Conservation (phyloP, 179 eudicot species). For the Amaranthus tricolor region DNA sequence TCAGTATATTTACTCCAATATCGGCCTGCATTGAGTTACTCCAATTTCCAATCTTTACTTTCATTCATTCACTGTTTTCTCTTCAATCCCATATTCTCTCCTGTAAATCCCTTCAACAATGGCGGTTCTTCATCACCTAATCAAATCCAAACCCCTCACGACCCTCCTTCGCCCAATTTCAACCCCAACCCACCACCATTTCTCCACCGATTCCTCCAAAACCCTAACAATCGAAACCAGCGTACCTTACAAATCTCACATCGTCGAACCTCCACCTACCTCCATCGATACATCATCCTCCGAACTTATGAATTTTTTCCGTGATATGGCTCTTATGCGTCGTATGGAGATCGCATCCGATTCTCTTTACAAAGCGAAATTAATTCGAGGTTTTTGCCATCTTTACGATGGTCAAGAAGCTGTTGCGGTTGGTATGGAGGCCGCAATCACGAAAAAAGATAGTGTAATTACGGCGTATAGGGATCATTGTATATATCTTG, state of each 20-base stretch:
- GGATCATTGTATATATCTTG: slow-evolving; percentile 72
- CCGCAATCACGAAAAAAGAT: slow-evolving; percentile 74
- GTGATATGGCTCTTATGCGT: slow-evolving; percentile 72
- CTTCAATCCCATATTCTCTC: neutral
- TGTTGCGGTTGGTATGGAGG: slow-evolving; percentile 88
- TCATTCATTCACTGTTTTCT: too few relatives aligned
- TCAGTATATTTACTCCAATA: too few relatives aligned
- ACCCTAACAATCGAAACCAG: slow-evolving; percentile 75
- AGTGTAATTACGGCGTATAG: slow-evolving; percentile 78
- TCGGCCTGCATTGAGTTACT: too few relatives aligned
- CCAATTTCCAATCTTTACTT: too few relatives aligned
- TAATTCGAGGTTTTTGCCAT: slow-evolving; percentile 91
- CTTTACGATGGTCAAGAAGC: slow-evolving; percentile 98
- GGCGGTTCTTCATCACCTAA: slow-evolving; percentile 43
- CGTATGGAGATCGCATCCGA: slow-evolving; percentile 98
- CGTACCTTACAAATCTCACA: slow-evolving; percentile 74
- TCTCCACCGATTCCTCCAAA: slow-evolving; percentile 39
- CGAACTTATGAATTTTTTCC: slow-evolving; percentile 76
- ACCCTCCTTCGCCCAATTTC: slow-evolving; percentile 25
- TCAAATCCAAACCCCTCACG: slow-evolving; percentile 20
- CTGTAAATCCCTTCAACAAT: slow-evolving; percentile 12
- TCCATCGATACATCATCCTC: slow-evolving; percentile 50
- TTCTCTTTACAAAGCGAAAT: slow-evolving; percentile 84
- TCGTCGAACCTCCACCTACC: slow-evolving; percentile 64
- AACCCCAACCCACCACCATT: slow-evolving; percentile 35